phyloP scores from a whole-genome alignment of 495 filamentous ascomycete genomes.

The Penicillium egyptiacum region DNA sequence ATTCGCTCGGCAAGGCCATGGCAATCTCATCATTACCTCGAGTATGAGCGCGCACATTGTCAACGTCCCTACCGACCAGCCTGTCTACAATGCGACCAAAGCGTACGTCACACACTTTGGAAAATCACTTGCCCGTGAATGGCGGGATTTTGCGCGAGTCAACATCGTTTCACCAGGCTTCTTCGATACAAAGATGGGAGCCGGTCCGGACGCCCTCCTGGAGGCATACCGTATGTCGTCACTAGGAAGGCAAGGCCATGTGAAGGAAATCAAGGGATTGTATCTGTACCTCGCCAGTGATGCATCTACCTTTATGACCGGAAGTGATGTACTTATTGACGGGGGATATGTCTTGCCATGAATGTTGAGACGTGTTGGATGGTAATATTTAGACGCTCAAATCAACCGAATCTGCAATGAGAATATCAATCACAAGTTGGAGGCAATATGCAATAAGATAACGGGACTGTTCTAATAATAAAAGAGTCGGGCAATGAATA shows the following conservation, averaged over 20 bases:
- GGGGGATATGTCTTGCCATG: constrained; percentile 53
- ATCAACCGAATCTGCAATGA: not conserved
- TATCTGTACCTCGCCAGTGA: constrained; percentile 62
- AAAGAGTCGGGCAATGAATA: too few relatives aligned
- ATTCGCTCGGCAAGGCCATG: constrained; percentile 52
- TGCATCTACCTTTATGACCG: constrained; percentile 70
- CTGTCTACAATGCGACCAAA: constrained; percentile 69
- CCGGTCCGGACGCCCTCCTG: constrained; percentile 51
- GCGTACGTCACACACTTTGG: constrained; percentile 66
- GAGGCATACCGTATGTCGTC: constrained; percentile 61
- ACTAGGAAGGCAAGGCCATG: constrained; percentile 58
- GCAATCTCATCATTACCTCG: constrained; percentile 72
- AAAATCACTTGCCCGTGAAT: constrained; percentile 68
- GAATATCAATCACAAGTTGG: not conserved
- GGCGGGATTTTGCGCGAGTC: constrained; percentile 60
- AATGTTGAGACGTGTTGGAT: not conserved
- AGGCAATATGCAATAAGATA: not conserved
- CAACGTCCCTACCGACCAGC: constrained; percentile 64
- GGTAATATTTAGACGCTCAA: not conserved
- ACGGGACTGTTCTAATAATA: not conserved
- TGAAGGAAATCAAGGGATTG: constrained; percentile 65
- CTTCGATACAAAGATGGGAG: constrained; percentile 62
- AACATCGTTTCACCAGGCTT: constrained; percentile 70
- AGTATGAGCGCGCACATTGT: constrained; percentile 79
- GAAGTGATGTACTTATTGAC: constrained; percentile 59